Conservation (phyloP, 805 yeast species). For the Lipomyces spencermartinsiae region DNA sequence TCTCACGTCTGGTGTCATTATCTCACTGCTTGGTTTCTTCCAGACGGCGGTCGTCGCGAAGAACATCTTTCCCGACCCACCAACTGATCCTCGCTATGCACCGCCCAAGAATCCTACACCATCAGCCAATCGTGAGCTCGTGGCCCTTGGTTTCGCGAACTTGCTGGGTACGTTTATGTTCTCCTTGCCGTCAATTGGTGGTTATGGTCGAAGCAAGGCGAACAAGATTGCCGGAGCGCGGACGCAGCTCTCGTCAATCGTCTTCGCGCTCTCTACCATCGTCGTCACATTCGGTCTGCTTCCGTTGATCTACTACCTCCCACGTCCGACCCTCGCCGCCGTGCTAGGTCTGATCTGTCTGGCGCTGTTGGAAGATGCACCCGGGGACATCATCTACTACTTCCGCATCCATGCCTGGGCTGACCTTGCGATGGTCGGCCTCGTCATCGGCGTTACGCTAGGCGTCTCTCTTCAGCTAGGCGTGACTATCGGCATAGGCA, state of each 20-base stretch:
- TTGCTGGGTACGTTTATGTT: slow-evolving; percentile 60
- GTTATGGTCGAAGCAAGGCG: slow-evolving; percentile 90
- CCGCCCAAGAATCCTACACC: slow-evolving; percentile 51
- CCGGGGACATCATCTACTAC: slow-evolving; percentile 76
- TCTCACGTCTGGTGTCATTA: slow-evolving; percentile 72
- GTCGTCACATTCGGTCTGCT: slow-evolving; percentile 66
- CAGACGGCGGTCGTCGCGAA: slow-evolving; percentile 94
- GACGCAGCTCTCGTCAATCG: slow-evolving; percentile 81
- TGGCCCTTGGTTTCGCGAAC: slow-evolving; percentile 84
- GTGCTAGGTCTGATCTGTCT: slow-evolving; percentile 81
- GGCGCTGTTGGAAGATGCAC: slow-evolving; percentile 81
- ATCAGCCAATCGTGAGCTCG: slow-evolving; percentile 87
- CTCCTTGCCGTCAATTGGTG: slow-evolving; percentile 91
- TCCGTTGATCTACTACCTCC: slow-evolving; percentile 71
- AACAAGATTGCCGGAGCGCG: slow-evolving; percentile 87
- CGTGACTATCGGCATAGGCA: slow-evolving; percentile 82
- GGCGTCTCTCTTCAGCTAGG: slow-evolving; percentile 87
- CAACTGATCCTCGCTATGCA: slow-evolving; percentile 44
- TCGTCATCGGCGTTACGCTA: slow-evolving; percentile 69
- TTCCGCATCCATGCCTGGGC: slow-evolving; percentile 73
- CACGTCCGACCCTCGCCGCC: slow-evolving; percentile 78
- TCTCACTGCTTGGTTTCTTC: slow-evolving; percentile 87
- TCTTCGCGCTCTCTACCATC: slow-evolving; percentile 79
- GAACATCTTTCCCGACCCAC: slow-evolving; percentile 76
- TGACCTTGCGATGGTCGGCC: slow-evolving; percentile 70